Base-by-base conservation (phyloP, 2,329 filamentous ascomycete genomes). In the Penicillium concentricum region DNA sequence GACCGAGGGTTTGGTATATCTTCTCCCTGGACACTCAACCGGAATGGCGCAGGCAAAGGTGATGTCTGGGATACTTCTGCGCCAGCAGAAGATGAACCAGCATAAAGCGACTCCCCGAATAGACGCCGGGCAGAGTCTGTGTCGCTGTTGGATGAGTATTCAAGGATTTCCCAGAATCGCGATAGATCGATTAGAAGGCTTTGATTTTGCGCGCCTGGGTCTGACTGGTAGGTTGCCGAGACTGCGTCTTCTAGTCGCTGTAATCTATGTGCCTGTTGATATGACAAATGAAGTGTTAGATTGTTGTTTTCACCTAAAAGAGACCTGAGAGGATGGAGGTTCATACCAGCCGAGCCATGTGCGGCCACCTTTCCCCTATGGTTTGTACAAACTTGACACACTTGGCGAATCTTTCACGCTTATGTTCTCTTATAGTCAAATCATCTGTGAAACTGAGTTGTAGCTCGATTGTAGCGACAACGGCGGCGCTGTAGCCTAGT, bases 381-480 rank as follows among this genome's bases (percentile, higher is more conserved):
- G 61, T 60, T 45, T 72, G 73, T 22, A 81, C 74, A 54, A 81
- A 81, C 16, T 65, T 66, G 38, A 81, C 68, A 56, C 79, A 81
- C 58, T 74, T 79, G 26, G 71, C 70, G 52, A 80, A 81, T 28
- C 73, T 72, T 18, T 74, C 72, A 28, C 76, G 70, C 58, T 80
- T 81, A 52, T 77, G 70, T 45, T 73, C 66, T 35, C 76, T 69
- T 35, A 76, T 73, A 2, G 63, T 62, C 13, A 59, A 32, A 38
- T 78, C 68, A 51, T 73, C 72, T n/a, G 81, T 79, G 24, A 81
- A 83, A 58, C 80, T 82, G 34, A 82, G 76, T 59, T 83, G 81
- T 2, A 83, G 64, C 59, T 81, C 81, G 35, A 83, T 82, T 2
- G 81, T 83, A 0, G 81, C 81, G 4, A 82, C 78, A 2, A 83